Evolutionary conservation across 1,139 yeast genomes (phyloP), one percentile per base, ranked within the genome.

Genomic region (Candida sanyaensis): DNA sequence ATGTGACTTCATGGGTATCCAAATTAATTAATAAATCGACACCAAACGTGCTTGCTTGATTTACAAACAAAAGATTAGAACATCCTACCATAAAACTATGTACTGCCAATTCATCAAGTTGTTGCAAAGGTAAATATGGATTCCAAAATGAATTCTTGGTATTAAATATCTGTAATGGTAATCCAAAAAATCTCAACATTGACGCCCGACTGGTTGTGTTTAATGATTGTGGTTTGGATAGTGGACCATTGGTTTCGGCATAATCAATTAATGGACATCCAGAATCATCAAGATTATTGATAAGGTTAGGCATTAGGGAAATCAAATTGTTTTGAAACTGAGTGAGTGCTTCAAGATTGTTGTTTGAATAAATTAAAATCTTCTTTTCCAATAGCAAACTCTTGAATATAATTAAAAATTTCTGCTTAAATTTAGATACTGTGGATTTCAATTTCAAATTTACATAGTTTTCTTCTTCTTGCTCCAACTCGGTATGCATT

Each of bases 91-190:
- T 73, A 56, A 83, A 93, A 61, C 83, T 84, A 46, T 77, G 72
- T 30, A 79, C 76, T 34, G 75, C 76, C 47, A 93, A 72, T 56
- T 88, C 92, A 48, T 86, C 87, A 48, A 93, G 71, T 62, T 92
- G 98, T 64, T 92, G 99, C 45, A 93, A 71, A 0, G 99, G 96
- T 23, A 92, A 79, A 64, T 92, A 93, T 0, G 99, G 98, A 55
- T 88, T 87, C 77, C 96, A 92, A 54, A 92, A 78, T 3, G 96
- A 90, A 36, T 96, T 96, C 57, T 84, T 81, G 9, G 80, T 74
- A 55, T 91, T 90, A 68, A 93, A 93, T 1, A 91, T 68, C 58
- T 88, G 93, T 45, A 93, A 71, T 0, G 99, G 99, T 39, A 93
- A 73, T 0, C 99, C 99, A 64, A 90, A 81, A 62, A 90, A 93